Evolutionary conservation across 257 asterid species (phyloP).

Genomic region (Primulina tabacum): DNA sequence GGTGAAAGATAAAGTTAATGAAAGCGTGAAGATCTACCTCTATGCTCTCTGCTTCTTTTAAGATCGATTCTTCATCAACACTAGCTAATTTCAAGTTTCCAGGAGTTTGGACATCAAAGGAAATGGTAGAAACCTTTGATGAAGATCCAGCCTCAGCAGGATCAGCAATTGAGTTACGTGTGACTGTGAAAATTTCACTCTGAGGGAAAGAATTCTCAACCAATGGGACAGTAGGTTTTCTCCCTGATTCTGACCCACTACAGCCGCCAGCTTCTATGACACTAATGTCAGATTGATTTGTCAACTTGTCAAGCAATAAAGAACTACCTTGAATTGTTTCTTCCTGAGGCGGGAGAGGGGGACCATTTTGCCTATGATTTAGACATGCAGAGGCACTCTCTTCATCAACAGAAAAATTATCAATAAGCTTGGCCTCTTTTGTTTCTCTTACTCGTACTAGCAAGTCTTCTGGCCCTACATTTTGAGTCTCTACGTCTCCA

Average conservation of each 20-base stretch:
- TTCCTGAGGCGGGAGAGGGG: slow-evolving; percentile 30
- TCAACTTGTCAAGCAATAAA: slow-evolving; percentile 36
- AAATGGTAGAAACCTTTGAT: slow-evolving; percentile 34
- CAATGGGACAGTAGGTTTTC: slow-evolving; percentile 27
- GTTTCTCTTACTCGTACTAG: slow-evolving; percentile 37
- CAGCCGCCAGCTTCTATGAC: slow-evolving; percentile 41
- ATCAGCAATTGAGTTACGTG: slow-evolving; percentile 31
- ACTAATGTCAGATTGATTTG: slow-evolving; percentile 32
- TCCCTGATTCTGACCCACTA: slow-evolving; percentile 41
- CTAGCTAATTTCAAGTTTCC: slow-evolving; percentile 33
- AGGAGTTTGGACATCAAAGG: slow-evolving; percentile 39
- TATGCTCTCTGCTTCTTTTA: slow-evolving; percentile 79
- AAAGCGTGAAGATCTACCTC: slow-evolving; percentile 52
- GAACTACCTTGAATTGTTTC: slow-evolving; percentile 36
- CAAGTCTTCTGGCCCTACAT: slow-evolving; percentile 33
- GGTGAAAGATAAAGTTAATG: slow-evolving; percentile 19
- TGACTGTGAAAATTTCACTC: slow-evolving; percentile 32
- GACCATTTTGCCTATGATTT: slow-evolving; percentile 40
- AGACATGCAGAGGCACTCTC: slow-evolving; percentile 36
- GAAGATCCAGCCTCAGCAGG: slow-evolving; percentile 34
- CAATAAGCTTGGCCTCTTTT: slow-evolving; percentile 41
- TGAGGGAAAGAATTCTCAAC: slow-evolving; percentile 30
- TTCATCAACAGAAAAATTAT: slow-evolving; percentile 26
- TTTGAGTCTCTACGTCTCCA: slow-evolving; percentile 37
- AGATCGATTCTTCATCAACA: slow-evolving; percentile 72